A percentile compares a stretch with the other conserved stretches of the same genome.
phyloP scores from a whole-genome alignment of 169 alveolate genomes.

The Plasmodium cynomolgi region DNA sequence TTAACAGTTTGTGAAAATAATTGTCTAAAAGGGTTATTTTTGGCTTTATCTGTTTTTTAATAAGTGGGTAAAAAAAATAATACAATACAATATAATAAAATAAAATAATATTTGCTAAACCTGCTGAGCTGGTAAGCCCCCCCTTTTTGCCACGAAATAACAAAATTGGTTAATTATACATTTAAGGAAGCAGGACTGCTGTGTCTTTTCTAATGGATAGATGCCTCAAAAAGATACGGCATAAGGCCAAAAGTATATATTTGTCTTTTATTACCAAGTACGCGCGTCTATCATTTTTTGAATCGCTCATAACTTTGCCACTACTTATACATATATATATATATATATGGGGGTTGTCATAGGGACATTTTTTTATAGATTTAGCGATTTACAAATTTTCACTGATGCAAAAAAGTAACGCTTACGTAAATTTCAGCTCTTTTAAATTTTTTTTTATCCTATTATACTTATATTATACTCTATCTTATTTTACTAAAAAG shows the following conservation, averaged over 20 bases:
- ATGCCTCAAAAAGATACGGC: neutral
- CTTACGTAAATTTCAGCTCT: neutral
- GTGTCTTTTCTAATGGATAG: neutral
- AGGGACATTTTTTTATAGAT: neutral
- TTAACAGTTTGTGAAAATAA: neutral
- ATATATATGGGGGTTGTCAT: neutral
- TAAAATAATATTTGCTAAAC: neutral
- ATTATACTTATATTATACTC: no score
- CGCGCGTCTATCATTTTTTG: neutral
- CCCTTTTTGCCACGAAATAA: neutral
- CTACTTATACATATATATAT: neutral
- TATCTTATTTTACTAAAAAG: neutral
- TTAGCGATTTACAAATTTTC: neutral
- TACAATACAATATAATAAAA: neutral
- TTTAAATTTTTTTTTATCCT: neutral
- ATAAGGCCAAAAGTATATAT: neutral
- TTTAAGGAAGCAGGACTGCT: neutral
- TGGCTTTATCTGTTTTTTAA: neutral
- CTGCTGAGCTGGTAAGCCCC: neutral
- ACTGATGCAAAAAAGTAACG: neutral
- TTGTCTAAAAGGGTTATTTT: neutral
- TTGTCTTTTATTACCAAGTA: neutral
- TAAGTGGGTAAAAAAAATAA: neutral
- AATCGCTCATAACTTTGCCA: neutral
- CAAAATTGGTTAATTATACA: neutral